Conservation (phyloP, 805 yeast genomes). For the Candida schatavii region DNA sequence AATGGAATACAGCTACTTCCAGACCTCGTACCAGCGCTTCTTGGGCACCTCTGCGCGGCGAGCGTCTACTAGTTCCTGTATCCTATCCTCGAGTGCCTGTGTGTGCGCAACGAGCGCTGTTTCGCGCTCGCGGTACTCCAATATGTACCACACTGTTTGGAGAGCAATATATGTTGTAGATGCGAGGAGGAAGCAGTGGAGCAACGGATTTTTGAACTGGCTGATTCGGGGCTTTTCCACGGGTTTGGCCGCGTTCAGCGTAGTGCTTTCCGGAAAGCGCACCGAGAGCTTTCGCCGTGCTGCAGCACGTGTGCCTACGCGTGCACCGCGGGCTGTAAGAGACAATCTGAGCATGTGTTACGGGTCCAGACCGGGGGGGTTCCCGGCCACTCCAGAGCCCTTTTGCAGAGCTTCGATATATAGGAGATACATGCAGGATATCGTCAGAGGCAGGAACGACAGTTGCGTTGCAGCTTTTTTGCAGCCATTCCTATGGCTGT, state of each 20-base stretch:
- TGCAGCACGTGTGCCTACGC: not conserved
- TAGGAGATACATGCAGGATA: too few relatives aligned
- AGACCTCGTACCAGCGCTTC: slow-evolving; percentile 16
- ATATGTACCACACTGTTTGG: slow-evolving; percentile 30
- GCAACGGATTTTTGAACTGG: slow-evolving; percentile 36
- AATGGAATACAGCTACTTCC: too few relatives aligned
- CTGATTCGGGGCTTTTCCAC: slow-evolving; percentile 27
- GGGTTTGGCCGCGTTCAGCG: slow-evolving; percentile 8
- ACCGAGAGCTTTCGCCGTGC: not conserved
- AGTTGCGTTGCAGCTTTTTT: too few relatives aligned
- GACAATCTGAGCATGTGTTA: slow-evolving; percentile 1
- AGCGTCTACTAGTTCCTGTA: slow-evolving; percentile 29
- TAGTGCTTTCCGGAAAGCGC: not conserved
- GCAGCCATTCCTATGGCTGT: too few relatives aligned
- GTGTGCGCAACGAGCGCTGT: slow-evolving; percentile 15
- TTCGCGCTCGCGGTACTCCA: slow-evolving; percentile 28
- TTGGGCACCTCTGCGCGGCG: slow-evolving; percentile 15
- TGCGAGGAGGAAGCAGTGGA: slow-evolving; percentile 38
- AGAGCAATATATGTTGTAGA: slow-evolving; percentile 35
- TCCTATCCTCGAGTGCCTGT: slow-evolving; percentile 18
- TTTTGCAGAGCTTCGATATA: too few relatives aligned
- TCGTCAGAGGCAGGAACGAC: too few relatives aligned
- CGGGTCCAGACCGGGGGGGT: too few relatives aligned
- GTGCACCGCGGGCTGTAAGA: not conserved
- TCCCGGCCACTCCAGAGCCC: too few relatives aligned